A percentile compares a stretch with the other conserved stretches of the same genome.
phyloP scores from a whole-genome alignment of 192 early-diverging fungal genomes.

The Funneliformis geosporum region DNA sequence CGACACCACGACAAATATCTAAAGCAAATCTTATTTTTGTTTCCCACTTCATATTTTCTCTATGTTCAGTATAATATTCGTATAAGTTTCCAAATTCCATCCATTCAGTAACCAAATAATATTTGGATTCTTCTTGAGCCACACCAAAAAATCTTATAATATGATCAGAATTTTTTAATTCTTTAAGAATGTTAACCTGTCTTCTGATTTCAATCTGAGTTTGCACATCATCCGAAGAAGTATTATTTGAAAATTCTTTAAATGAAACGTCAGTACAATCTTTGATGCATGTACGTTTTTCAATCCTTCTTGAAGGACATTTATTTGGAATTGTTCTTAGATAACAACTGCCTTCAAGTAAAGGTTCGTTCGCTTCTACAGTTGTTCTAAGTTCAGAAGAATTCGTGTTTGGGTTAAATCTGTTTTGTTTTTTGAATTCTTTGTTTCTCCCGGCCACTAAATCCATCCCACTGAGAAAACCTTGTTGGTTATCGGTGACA shows the following conservation, averaged over 20 bases:
- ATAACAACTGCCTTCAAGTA: not conserved
- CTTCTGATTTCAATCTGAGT: not conserved
- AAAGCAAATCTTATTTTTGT: slow-evolving; percentile 41
- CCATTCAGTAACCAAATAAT: slow-evolving; percentile 43
- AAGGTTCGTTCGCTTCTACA: too few species aligned
- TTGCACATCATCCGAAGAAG: not conserved
- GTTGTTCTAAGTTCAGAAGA: not conserved
- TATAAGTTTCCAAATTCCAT: slow-evolving; percentile 39
- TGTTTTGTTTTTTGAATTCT: not conserved
- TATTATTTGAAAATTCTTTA: not conserved
- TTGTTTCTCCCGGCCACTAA: not conserved
- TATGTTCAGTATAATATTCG: slow-evolving; percentile 39
- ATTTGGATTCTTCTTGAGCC: slow-evolving; percentile 25
- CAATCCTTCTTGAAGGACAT: not conserved
- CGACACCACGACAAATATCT: slow-evolving; percentile 41
- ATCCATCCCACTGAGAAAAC: not conserved
- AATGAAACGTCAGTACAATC: not conserved
- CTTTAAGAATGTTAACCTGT: slow-evolving; percentile 7
- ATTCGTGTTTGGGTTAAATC: not conserved
- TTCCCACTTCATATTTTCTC: not conserved
- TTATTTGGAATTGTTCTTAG: not conserved
- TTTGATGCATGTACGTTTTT: not conserved
- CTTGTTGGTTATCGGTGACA: not conserved
- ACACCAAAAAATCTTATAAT: slow-evolving; percentile 16
- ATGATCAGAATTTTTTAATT: slow-evolving; percentile 15